Conservation (phyloP, 2,329 filamentous ascomycete genomes). For the Zymoseptoria crescenta region DNA sequence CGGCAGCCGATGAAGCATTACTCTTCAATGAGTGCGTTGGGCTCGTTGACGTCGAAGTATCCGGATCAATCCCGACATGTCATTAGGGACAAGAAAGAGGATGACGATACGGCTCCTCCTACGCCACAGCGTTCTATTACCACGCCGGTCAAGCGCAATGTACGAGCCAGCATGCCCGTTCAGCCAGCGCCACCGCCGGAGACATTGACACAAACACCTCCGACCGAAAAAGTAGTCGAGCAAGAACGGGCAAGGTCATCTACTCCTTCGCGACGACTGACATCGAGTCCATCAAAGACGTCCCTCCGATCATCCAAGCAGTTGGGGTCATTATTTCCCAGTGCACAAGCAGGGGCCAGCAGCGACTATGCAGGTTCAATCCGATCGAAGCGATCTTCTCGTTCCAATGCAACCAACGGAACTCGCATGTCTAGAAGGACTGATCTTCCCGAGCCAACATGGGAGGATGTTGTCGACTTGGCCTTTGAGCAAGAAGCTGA, state of each 20-base stretch:
- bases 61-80: neutral
- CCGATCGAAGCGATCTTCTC: conserved; percentile 10
- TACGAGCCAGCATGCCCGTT: conserved; percentile 1
- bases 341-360: neutral
- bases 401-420: conserved; percentile 7
- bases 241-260: conserved; percentile 6
- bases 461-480: conserved; percentile 57
- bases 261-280: conserved; percentile 1
- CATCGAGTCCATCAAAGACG: conserved; percentile 6
- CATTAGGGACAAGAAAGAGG: neutral
- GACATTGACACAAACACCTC: conserved; percentile 4
- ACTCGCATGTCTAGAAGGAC: conserved; percentile 8
- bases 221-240: conserved; percentile 3
- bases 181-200: conserved; percentile 1
- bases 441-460: conserved; percentile 37
- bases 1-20: conserved; percentile 13
- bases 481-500: conserved; percentile 55
- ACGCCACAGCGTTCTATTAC: neutral
- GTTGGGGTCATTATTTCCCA: conserved; percentile 7
- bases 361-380: neutral
- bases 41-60: conserved; percentile 1
- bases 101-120: neutral
- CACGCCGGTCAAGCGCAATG: neutral
- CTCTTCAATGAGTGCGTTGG: conserved; percentile 18
- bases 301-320: conserved; percentile 3